Percentiles rank a stretch among this genome's conserved stretches.
Evolutionary conservation across 108 stramenopile genomes (phyloP).

Genomic region (Nitzschia inconspicua): DNA sequence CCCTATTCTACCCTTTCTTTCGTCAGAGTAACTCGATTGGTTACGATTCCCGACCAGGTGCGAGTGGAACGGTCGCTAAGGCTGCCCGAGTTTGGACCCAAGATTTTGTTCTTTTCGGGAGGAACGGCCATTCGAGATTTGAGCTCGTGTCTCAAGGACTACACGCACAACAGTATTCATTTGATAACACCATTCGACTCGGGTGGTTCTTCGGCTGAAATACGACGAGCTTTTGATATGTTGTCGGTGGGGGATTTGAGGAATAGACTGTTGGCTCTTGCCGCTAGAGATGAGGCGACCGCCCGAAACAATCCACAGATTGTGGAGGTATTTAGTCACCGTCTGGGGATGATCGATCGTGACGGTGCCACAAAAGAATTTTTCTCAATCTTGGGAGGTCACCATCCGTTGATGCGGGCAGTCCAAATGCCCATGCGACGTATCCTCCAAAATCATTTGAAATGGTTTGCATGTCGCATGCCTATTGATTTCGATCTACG

Average conservation of each 20-base stretch:
- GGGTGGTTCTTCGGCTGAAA: constrained; percentile 30
- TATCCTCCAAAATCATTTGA: constrained; percentile 22
- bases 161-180: constrained; percentile 34
- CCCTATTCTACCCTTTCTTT: not conserved
- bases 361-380: constrained; percentile 17
- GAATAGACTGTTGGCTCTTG: constrained; percentile 12
- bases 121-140: constrained; percentile 28
- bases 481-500: constrained; percentile 29
- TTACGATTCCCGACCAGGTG: constrained; percentile 21
- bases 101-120: constrained; percentile 28
- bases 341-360: constrained; percentile 9
- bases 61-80: constrained; percentile 19
- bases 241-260: constrained; percentile 27
- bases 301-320: constrained; percentile 20
- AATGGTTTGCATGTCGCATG: constrained; percentile 32
- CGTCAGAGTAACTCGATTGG: constrained; percentile 9
- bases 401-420: constrained; percentile 13
- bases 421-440: constrained; percentile 26
- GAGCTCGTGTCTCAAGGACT: constrained; percentile 18
- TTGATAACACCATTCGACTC: constrained; percentile 40
- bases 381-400: constrained; percentile 5
- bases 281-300: constrained; percentile 10
- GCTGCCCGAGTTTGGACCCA: constrained; percentile 27
- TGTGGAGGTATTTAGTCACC: constrained; percentile 9
- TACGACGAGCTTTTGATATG: constrained; percentile 29